These are phyloP conservation scores for Lippia alba DNA, from an alignment of 305 asterid species.

Conservation along the genomic window DNA sequence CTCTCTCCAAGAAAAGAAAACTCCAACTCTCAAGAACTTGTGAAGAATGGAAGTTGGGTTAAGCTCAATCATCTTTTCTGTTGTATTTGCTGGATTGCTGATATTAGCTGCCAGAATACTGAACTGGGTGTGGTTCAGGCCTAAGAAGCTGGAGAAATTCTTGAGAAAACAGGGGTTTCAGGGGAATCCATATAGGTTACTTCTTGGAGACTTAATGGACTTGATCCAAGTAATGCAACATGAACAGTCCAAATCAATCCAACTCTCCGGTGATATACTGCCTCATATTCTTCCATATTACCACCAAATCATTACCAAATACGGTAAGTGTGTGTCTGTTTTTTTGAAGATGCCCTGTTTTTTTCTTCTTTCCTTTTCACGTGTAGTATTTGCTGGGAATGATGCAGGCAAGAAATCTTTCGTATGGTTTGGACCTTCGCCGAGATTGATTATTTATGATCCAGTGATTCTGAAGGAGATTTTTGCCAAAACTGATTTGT, in stretches of 20 bases:
- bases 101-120: too few species aligned
- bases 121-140: slow-evolving; percentile 53
- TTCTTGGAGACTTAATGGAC: slow-evolving; percentile 47
- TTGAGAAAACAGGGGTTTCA: slow-evolving; percentile 54
- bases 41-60: too few species aligned
- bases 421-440: slow-evolving; percentile 60
- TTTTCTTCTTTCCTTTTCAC: background rate
- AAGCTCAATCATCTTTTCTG: too few species aligned
- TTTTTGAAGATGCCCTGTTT: background rate
- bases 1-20: too few species aligned
- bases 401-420: slow-evolving; percentile 50
- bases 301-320: slow-evolving; percentile 27
- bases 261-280: slow-evolving; percentile 37
- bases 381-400: background rate
- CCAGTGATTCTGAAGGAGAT: slow-evolving; percentile 58
- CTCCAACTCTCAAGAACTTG: too few species aligned
- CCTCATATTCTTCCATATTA: slow-evolving; percentile 38
- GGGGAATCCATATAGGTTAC: slow-evolving; percentile 54
- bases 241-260: slow-evolving; percentile 36
- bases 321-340: slow-evolving; percentile 41
- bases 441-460: slow-evolving; percentile 44
- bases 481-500: slow-evolving; percentile 41
- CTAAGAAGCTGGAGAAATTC: slow-evolving; percentile 45
- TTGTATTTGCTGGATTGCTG: too few species aligned
- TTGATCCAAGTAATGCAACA: slow-evolving; percentile 27